phyloP scores from a whole-genome alignment of 495 filamentous ascomycete genomes.

The Acidiella bohemica region DNA sequence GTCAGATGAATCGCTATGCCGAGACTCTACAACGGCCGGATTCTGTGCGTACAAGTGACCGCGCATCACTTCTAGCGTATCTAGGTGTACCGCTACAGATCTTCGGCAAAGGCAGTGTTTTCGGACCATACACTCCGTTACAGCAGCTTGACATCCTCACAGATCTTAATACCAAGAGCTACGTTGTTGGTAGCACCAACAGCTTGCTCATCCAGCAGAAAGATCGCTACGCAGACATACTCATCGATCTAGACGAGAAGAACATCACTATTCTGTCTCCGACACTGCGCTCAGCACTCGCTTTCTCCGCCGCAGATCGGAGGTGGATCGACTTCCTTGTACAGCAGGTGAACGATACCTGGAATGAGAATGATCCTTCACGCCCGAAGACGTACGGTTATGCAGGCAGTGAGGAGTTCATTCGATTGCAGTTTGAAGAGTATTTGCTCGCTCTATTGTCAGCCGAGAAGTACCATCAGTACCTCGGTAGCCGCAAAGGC shows the following conservation, averaged over 20 bases:
- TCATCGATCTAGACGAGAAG: slow-evolving; percentile 91
- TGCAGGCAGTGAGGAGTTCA: slow-evolving; percentile 94
- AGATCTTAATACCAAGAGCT: slow-evolving; percentile 89
- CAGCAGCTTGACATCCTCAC: slow-evolving; percentile 92
- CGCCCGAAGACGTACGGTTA: slow-evolving; percentile 90
- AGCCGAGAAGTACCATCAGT: slow-evolving; percentile 75
- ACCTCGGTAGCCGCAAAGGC: slow-evolving; percentile 45
- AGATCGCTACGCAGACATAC: slow-evolving; percentile 92
- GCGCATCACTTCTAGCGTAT: slow-evolving; percentile 80
- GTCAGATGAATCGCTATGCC: slow-evolving; percentile 72
- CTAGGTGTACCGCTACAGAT: slow-evolving; percentile 92
- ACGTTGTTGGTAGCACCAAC: slow-evolving; percentile 94
- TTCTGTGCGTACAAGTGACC: slow-evolving; percentile 80
- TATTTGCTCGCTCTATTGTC: slow-evolving; percentile 85
- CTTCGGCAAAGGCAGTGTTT: slow-evolving; percentile 91
- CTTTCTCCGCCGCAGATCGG: slow-evolving; percentile 72
- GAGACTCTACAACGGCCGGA: slow-evolving; percentile 62
- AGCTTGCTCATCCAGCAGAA: slow-evolving; percentile 84
- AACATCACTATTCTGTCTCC: slow-evolving; percentile 70
- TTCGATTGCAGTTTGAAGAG: slow-evolving; percentile 93
- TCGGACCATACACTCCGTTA: slow-evolving; percentile 91
- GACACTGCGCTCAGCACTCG: slow-evolving; percentile 62
- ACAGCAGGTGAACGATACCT: slow-evolving; percentile 85
- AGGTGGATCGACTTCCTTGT: slow-evolving; percentile 95
- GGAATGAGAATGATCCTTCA: slow-evolving; percentile 82